These are phyloP conservation scores for Exophiala calicioides DNA, from an alignment of 2,329 filamentous ascomycete genomes.

Conservation along the genomic window DNA sequence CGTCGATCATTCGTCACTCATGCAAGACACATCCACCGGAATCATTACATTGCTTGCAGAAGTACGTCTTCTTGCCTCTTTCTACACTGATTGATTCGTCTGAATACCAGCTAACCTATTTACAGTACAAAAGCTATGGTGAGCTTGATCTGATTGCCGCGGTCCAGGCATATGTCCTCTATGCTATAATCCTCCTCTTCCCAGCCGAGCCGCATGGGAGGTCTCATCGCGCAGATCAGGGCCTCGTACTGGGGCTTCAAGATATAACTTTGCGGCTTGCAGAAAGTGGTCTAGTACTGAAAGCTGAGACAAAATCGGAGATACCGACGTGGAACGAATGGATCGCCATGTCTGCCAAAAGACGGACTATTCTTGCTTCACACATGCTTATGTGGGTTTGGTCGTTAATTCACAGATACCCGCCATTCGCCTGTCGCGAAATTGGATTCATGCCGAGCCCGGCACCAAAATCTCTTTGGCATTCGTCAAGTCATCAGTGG, in stretches of 20 bases:
- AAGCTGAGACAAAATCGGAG: slow-evolving; percentile 37
- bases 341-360: slow-evolving; percentile 58
- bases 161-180: slow-evolving; percentile 42
- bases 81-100: background rate
- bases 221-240: slow-evolving; percentile 29
- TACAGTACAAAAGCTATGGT: slow-evolving; percentile 38
- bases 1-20: background rate
- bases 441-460: slow-evolving; percentile 44
- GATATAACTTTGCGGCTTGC: slow-evolving; percentile 37
- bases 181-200: slow-evolving; percentile 43
- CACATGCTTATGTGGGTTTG: slow-evolving; percentile 45
- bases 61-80: background rate
- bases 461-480: slow-evolving; percentile 43
- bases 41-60: slow-evolving; percentile 3
- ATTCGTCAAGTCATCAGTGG: slow-evolving; percentile 39
- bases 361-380: slow-evolving; percentile 43
- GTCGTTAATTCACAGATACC: slow-evolving; percentile 38
- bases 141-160: slow-evolving; percentile 38
- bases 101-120: slow-evolving; percentile 5
- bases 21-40: background rate
- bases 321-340: slow-evolving; percentile 41
- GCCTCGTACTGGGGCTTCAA: slow-evolving; percentile 37
- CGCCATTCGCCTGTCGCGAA: slow-evolving; percentile 40
- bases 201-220: slow-evolving; percentile 33
- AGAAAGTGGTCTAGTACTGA: slow-evolving; percentile 38